phyloP scores from a whole-genome alignment of 306 rosid genomes.

The Pachyrhizus erosus region DNA sequence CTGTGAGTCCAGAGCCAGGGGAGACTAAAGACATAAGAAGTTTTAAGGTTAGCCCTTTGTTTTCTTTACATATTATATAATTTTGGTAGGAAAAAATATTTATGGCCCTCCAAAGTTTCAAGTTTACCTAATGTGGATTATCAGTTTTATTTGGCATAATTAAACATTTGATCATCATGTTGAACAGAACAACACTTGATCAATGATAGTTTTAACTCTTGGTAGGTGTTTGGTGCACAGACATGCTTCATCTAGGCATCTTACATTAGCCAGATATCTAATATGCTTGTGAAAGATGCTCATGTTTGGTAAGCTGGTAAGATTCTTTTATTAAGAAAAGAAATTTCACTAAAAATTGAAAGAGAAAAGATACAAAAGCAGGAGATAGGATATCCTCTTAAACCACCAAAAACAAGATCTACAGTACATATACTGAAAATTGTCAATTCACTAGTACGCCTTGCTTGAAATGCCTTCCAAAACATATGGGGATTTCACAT shows the following conservation, averaged over 20 bases:
- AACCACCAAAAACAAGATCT: not conserved
- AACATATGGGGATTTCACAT: too few species aligned
- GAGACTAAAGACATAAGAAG: constrained; percentile 87
- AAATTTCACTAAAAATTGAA: not conserved
- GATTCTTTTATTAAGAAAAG: constrained; percentile 14
- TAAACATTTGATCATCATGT: constrained; percentile 15
- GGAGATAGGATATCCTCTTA: not conserved
- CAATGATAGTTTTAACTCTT: too few species aligned
- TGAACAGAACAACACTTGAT: too few species aligned
- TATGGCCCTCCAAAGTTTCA: not conserved
- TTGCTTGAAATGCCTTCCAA: too few species aligned
- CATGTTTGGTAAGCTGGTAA: constrained; percentile 8
- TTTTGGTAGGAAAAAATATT: not conserved
- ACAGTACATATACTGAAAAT: not conserved
- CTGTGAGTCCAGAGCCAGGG: constrained; percentile 80
- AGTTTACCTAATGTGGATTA: not conserved
- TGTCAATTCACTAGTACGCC: not conserved
- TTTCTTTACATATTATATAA: constrained; percentile 15
- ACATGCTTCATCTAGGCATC: too few species aligned
- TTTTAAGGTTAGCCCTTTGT: constrained; percentile 64
- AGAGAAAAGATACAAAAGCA: too few species aligned
- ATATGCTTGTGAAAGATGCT: constrained; percentile 33
- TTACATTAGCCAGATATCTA: constrained; percentile 22
- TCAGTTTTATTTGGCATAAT: constrained; percentile 13
- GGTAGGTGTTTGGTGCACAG: too few species aligned